Evolutionary conservation across 208 protist species (phyloP), one percentile per base, ranked within the genome.

Genomic region (Acanthamoeba triangularis): DNA sequence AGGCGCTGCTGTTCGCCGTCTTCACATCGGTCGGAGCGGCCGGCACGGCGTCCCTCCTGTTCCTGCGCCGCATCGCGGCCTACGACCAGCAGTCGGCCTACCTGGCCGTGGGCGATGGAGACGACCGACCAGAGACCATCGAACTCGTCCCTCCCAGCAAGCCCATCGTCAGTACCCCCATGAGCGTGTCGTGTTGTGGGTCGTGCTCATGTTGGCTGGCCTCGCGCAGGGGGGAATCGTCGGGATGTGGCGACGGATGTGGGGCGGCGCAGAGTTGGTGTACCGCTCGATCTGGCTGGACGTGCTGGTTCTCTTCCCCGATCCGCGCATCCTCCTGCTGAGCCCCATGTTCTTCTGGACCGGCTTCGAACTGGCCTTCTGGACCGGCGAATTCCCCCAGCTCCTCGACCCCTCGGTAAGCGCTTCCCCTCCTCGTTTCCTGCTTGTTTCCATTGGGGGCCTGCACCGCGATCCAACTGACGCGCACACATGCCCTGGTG

Each of bases 331-430:
- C 28, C 74, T 94, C 41, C 49, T 84, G 91, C 28, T 94, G 69
- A 28, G 35, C 20, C 72, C 63, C 54, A 80, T 94, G 91, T 82
- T 95, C 80, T 84, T 95, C 47, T 92, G 10, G 56, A 92, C 80
- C 25, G 94, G 94, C 30, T 72, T 95, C 37, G 94, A 95, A 49
- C 61, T 95, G 1, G 56, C 94, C 37, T 95, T 95, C 54, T 92
- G 94, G 80, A 84, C 69, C 13, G 94, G 94, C 61, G 94, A 95
- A 47, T 95, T 95, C 35, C 76, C 94, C 11, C 94, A 92, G 44
- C 35, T 95, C 16, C 67, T 92, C 35, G 80, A 92, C 65, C 3
- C 78, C 7, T 52, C n/a, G 35, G 69, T 95, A n/a, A n/a, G n/a
- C n/a, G n/a, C n/a, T n/a, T n/a, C n/a, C n/a, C n/a, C n/a, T n/a